Percentiles rank a stretch among this genome's conserved stretches.
Conservation (phyloP, 1,284 basidiomycete species). For the Pseudozyma hubeiensis region DNA sequence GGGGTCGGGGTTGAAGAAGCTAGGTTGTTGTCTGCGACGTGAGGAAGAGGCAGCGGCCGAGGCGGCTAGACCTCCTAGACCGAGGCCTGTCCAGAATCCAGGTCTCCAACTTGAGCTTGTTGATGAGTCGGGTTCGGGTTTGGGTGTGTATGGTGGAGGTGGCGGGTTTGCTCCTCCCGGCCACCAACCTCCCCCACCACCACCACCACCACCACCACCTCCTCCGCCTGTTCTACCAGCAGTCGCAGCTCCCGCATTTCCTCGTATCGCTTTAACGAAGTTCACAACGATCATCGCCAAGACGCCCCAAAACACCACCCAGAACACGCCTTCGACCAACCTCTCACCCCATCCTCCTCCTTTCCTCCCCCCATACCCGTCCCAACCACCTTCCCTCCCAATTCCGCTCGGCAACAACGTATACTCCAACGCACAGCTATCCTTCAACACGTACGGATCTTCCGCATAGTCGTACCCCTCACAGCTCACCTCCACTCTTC, state of each 20-base stretch:
- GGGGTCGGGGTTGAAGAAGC: constrained; percentile 1
- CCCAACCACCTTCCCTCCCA: constrained; percentile 23
- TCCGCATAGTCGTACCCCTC: constrained; percentile 86
- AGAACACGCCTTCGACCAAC: constrained; percentile 72
- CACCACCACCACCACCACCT: constrained; percentile 71
- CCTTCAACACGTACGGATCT: constrained; percentile 83
- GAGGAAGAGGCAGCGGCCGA: constrained; percentile 18
- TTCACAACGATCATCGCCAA: constrained; percentile 34
- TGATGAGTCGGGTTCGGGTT: constrained; percentile 64
- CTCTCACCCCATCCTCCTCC: constrained; percentile 27
- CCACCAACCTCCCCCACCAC: constrained; percentile 51
- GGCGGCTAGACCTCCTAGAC: constrained; percentile 40
- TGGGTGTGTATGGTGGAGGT: constrained; percentile 81
- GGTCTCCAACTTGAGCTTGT: constrained; percentile 35
- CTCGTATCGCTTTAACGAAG: constrained; percentile 25
- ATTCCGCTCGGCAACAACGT: constrained; percentile 34
- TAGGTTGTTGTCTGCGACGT: constrained; percentile 7
- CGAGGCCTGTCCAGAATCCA: constrained; percentile 60
- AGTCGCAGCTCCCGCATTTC: constrained; percentile 45
- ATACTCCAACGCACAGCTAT: constrained; percentile 50
- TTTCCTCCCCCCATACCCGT: background rate
- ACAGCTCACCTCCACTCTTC: constrained; percentile 83
- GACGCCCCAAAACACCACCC: constrained; percentile 73
- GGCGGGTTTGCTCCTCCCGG: constrained; percentile 67
- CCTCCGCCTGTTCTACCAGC: constrained; percentile 47